Percentiles rank a stretch among this genome's conserved stretches.
phyloP scores from a whole-genome alignment of 805 yeast species.

The Candida andamanensis region DNA sequence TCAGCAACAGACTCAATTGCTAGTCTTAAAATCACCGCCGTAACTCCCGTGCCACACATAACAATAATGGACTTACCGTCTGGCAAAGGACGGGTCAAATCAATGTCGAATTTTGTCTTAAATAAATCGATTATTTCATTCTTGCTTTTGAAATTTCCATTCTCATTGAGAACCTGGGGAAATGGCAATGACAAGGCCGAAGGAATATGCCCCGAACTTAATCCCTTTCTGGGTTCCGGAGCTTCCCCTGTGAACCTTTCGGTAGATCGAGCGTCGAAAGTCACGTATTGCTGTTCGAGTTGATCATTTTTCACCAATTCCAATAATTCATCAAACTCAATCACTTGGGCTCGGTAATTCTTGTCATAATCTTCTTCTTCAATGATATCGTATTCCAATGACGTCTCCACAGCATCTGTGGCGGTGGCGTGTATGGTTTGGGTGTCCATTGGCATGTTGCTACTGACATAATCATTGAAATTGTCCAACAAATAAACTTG shows the following conservation, averaged over 20 bases:
- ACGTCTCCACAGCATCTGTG: slow-evolving; percentile 8
- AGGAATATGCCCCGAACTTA: slow-evolving; percentile 87
- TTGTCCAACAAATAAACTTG: slow-evolving; percentile 68
- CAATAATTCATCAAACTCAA: slow-evolving; percentile 61
- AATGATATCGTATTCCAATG: slow-evolving; percentile 19
- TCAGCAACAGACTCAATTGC: slow-evolving; percentile 47
- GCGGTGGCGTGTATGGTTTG: slow-evolving; percentile 13
- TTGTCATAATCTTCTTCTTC: slow-evolving; percentile 26
- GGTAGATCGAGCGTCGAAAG: slow-evolving; percentile 77
- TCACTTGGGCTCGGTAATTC: slow-evolving; percentile 42
- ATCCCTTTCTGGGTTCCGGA: slow-evolving; percentile 87
- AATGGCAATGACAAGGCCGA: slow-evolving; percentile 78
- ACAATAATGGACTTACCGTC: slow-evolving; percentile 61
- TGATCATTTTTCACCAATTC: slow-evolving; percentile 48
- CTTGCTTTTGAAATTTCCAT: slow-evolving; percentile 43
- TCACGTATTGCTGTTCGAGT: slow-evolving; percentile 42
- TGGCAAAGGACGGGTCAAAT: slow-evolving; percentile 20
- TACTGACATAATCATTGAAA: slow-evolving; percentile 46
- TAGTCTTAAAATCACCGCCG: slow-evolving; percentile 81
- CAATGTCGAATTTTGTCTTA: slow-evolving; percentile 25
- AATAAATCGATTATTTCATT: slow-evolving; percentile 46
- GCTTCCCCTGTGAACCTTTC: slow-evolving; percentile 73
- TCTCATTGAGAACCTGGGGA: slow-evolving; percentile 47
- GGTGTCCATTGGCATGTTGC: slow-evolving; percentile 44
- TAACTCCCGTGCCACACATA: slow-evolving; percentile 95